phyloP scores from a whole-genome alignment of 306 rosid genomes.

The Pterocarpus macrocarpus region DNA sequence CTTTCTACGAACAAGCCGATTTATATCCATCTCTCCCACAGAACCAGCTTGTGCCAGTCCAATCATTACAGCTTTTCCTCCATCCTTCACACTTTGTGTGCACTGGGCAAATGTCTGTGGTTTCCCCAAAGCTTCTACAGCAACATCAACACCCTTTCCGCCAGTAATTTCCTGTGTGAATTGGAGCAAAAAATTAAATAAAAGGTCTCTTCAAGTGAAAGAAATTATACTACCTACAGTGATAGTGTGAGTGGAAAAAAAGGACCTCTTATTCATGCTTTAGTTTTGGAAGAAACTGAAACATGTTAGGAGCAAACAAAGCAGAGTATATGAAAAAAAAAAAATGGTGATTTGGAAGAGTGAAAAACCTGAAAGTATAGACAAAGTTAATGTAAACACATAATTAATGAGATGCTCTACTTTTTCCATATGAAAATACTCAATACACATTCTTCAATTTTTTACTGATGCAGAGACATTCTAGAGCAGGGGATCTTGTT shows the following conservation, averaged over 20 bases:
- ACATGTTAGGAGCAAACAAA: not conserved
- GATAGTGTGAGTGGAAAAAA: slow-evolving; percentile 18
- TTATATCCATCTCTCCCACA: slow-evolving; percentile 88
- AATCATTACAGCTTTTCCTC: slow-evolving; percentile 97
- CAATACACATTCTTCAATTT: not conserved
- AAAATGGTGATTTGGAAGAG: not conserved
- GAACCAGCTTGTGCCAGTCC: slow-evolving; percentile 85
- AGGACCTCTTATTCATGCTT: not conserved
- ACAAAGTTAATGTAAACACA: not conserved
- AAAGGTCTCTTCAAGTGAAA: slow-evolving; percentile 15
- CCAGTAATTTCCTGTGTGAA: slow-evolving; percentile 86
- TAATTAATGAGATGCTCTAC: not conserved
- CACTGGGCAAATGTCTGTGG: slow-evolving; percentile 90
- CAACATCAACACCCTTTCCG: slow-evolving; percentile 92
- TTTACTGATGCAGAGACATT: slow-evolving; percentile 10
- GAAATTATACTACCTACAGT: slow-evolving; percentile 21
- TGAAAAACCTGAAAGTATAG: not conserved
- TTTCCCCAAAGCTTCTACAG: slow-evolving; percentile 95
- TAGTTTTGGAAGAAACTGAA: not conserved
- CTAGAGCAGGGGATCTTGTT: slow-evolving; percentile 3
- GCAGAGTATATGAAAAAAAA: not conserved
- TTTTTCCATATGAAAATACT: slow-evolving; percentile 10
- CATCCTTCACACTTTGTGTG: slow-evolving; percentile 83
- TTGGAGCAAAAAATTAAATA: slow-evolving; percentile 24
- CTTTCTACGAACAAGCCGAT: slow-evolving; percentile 95